phyloP scores from a whole-genome alignment of 345 rosid genomes.

The Hirschfeldia incana region DNA sequence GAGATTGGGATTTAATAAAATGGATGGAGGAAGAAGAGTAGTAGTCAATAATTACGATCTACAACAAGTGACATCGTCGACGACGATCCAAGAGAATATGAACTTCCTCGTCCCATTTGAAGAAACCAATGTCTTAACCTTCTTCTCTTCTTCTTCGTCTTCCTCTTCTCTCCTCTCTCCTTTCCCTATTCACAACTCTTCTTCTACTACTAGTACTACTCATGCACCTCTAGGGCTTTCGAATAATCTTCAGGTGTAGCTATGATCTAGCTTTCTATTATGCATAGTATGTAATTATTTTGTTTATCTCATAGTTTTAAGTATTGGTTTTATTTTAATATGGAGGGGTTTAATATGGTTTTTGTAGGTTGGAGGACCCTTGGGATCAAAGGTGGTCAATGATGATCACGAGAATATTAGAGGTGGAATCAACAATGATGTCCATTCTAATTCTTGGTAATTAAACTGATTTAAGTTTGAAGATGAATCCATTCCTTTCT shows the following conservation, averaged over 20 bases:
- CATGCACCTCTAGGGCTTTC: conserved; percentile 48
- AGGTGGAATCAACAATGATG: conserved; percentile 31
- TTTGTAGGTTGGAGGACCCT: conserved; percentile 35
- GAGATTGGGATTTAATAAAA: conserved; percentile 24
- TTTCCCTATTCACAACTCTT: conserved; percentile 41
- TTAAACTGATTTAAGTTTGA: background rate
- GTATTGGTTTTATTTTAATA: background rate
- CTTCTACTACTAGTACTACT: conserved; percentile 27
- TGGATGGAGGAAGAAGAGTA: conserved; percentile 52
- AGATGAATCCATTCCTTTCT: background rate
- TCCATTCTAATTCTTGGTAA: conserved; percentile 42
- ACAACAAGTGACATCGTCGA: conserved; percentile 61
- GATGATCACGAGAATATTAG: conserved; percentile 27
- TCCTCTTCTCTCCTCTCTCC: conserved; percentile 42
- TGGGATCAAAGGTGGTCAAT: conserved; percentile 38
- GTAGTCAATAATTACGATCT: conserved; percentile 56
- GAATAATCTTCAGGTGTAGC: conserved; percentile 45
- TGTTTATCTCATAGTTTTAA: background rate
- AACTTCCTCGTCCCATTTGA: conserved; percentile 69
- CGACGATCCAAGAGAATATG: conserved; percentile 63
- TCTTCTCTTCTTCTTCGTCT: conserved; percentile 60
- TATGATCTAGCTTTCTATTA: conserved; percentile 13
- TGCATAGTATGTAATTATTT: background rate
- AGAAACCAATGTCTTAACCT: conserved; percentile 71
- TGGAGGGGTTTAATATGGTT: conserved; percentile 3